Conservation (phyloP, 345 rosid species). For the Firmiana major region DNA sequence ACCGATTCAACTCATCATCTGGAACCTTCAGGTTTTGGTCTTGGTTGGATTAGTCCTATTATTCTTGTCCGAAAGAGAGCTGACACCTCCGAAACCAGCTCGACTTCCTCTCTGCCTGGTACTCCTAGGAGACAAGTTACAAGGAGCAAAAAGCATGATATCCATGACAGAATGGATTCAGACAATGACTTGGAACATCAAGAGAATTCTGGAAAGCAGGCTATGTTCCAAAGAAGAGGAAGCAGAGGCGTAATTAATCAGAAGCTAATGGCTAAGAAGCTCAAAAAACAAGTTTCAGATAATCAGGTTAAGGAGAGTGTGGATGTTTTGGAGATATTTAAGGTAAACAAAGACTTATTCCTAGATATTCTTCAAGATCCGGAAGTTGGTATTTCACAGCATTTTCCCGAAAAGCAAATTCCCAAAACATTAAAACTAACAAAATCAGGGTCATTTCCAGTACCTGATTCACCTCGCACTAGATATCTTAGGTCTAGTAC, state of each 20-base stretch:
- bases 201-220: conserved; percentile 14
- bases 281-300: conserved; percentile 18
- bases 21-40: conserved; percentile 23
- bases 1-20: conserved; percentile 22
- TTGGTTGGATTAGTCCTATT: conserved; percentile 39
- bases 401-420: conserved; percentile 33
- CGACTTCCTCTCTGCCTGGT: conserved; percentile 14
- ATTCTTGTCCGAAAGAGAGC: conserved; percentile 34
- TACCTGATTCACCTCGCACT: conserved; percentile 28
- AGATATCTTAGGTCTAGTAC: conserved; percentile 40
- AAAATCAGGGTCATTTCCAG: conserved; percentile 85
- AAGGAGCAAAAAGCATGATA: neutral
- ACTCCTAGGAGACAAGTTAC: neutral
- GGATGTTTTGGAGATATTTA: conserved; percentile 58
- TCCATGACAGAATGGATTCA: neutral
- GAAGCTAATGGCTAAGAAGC: conserved; percentile 17
- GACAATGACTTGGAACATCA: neutral
- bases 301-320: conserved; percentile 44
- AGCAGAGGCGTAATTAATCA: conserved; percentile 6
- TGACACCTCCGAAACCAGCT: conserved; percentile 11
- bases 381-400: conserved; percentile 23
- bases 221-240: neutral
- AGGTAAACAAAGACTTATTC: conserved; percentile 51
- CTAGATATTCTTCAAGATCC: conserved; percentile 48
- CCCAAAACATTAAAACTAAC: conserved; percentile 33